Base-by-base conservation (phyloP, 1,284 basidiomycete species). In the Takashimella koratensis region DNA sequence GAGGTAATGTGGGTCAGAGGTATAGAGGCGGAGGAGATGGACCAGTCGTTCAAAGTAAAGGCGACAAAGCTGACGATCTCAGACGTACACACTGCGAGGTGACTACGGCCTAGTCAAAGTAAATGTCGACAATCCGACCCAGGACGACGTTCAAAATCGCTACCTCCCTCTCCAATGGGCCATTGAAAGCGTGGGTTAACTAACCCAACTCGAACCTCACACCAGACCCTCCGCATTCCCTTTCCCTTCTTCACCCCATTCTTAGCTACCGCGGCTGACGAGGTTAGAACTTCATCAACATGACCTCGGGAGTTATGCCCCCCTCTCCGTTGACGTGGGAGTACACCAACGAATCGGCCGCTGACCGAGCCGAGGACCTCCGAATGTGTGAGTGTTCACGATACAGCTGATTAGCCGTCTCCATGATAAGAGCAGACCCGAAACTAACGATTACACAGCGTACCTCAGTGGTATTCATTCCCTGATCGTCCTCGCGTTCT, bases 141-240 rank as follows among this genome's bases (percentile, higher is more conserved):
- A 86, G 56, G 86, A 88, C 72, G 84, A 85, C 62, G 53, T 65
- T 21, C 86, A 88, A 68, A 74, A 76, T 50, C 77, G 85, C 47
- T 77, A 86, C 24, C 67, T 90, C 19, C 88, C 88, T 1, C 66
- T 90, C 13, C 88, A 90, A 62, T 86, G 86, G 80, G 86, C 87
- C 4, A 76, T 90, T 27, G 88, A 90, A 62, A 78, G 82, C 64
- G 86, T 84, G 56, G 48, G 76, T 69, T 13, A 40, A 39, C 26
- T n/a, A n/a, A n/a, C n/a, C n/a, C n/a, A n/a, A n/a, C n/a, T n/a
- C n/a, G n/a, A n/a, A n/a, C n/a, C n/a, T n/a, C n/a, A n/a, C n/a
- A n/a, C n/a, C n/a, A n/a, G n/a, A n/a, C n/a, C n/a, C n/a, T n/a
- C n/a, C n/a, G n/a, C n/a, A n/a, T n/a, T n/a, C n/a, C n/a, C n/a